These are phyloP conservation scores for Calycina herbarum DNA, from an alignment of 2,329 filamentous ascomycete species.

Conservation along the genomic window DNA sequence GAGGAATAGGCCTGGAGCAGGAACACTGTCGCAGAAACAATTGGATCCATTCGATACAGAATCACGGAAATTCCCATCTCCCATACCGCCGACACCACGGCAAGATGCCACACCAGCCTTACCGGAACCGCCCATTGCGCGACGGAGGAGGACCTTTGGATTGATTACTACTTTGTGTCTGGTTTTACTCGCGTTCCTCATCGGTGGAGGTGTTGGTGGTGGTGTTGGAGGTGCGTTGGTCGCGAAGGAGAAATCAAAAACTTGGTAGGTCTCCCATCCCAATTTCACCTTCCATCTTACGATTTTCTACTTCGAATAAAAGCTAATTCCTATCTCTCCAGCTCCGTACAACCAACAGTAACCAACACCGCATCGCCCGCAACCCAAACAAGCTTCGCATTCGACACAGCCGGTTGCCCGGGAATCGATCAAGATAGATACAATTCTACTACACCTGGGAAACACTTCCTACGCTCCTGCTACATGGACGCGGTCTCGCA, in stretches of 20 bases:
- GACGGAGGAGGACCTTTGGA: conserved; percentile 7
- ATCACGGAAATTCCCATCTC: conserved; percentile 11
- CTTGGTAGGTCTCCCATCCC: conserved; percentile 8
- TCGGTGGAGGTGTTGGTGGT: conserved; percentile 25
- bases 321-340: not conserved
- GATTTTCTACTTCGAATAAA: not conserved
- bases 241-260: conserved; percentile 16
- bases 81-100: not conserved
- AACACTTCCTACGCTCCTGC: conserved; percentile 24
- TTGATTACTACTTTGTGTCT: conserved; percentile 18
- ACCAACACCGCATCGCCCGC: conserved; percentile 12
- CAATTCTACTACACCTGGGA: conserved; percentile 20
- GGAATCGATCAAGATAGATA: conserved; percentile 18
- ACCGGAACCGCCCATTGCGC: conserved; percentile 1
- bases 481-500: conserved; percentile 16
- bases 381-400: conserved; percentile 18
- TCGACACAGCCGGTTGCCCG: conserved; percentile 28
- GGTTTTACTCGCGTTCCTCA: conserved; percentile 18
- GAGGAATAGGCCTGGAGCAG: conserved; percentile 9
- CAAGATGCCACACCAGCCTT: not conserved
- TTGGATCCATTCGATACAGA: conserved; percentile 13
- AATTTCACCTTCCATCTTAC: not conserved
- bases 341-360: conserved; percentile 10
- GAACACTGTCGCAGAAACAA: conserved; percentile 16
- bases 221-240: conserved; percentile 21